phyloP scores from a whole-genome alignment of 345 rosid species.

The Arabis alpina region DNA sequence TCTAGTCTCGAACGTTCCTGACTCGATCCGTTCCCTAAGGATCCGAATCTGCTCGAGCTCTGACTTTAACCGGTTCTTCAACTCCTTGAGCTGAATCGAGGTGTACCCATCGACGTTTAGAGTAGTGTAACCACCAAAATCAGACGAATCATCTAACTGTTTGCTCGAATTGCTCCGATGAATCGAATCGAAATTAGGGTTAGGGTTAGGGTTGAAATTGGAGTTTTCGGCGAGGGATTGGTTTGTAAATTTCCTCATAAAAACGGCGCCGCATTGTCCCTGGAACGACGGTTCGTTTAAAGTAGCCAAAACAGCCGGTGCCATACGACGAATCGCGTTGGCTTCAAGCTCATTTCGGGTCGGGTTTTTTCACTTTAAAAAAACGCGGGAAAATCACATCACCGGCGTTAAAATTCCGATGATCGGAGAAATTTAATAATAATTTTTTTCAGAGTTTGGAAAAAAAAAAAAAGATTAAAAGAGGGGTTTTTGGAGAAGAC shows the following conservation, averaged over 20 bases:
- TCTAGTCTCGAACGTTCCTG: conserved; percentile 41
- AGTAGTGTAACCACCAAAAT: conserved; percentile 52
- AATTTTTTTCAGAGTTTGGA: neutral
- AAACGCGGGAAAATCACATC: conserved; percentile 24
- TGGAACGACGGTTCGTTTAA: conserved; percentile 37
- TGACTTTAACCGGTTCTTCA: conserved; percentile 50
- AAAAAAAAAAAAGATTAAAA: no score
- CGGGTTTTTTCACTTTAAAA: neutral
- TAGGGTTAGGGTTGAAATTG: conserved; percentile 47
- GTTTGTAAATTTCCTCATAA: conserved; percentile 33
- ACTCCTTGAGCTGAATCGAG: conserved; percentile 54
- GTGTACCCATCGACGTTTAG: conserved; percentile 64
- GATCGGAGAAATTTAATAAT: neutral
- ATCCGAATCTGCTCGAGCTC: conserved; percentile 75
- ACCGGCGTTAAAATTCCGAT: conserved; percentile 23
- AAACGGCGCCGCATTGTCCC: conserved; percentile 42
- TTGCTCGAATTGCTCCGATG: conserved; percentile 35
- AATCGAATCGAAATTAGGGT: conserved; percentile 60
- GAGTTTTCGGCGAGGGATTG: conserved; percentile 28
- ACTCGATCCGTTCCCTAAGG: conserved; percentile 57
- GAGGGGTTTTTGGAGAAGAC: conserved; percentile 21
- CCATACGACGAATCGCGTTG: conserved; percentile 28
- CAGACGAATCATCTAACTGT: conserved; percentile 48
- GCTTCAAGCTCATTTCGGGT: conserved; percentile 31
- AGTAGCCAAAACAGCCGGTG: conserved; percentile 38